A percentile compares a stretch with the other conserved stretches of the same genome.
Evolutionary conservation across 345 rosid species (phyloP).

Genomic region (Pelargonium nanum): DNA sequence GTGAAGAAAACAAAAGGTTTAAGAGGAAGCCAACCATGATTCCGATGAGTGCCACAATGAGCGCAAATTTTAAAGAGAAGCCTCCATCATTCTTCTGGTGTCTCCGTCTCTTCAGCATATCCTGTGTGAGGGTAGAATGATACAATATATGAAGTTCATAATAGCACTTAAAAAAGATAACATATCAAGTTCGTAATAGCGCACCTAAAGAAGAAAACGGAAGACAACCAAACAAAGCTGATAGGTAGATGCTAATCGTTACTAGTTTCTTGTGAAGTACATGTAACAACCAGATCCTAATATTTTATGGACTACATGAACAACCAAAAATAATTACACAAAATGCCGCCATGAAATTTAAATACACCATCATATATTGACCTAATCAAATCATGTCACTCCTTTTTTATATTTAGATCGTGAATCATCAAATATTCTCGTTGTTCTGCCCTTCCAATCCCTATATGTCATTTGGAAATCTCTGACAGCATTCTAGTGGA

Average conservation of each 20-base stretch:
- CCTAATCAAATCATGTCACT: neutral
- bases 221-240: neutral
- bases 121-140: constrained; percentile 29
- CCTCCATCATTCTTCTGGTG: constrained; percentile 39
- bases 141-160: neutral
- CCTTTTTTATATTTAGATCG: neutral
- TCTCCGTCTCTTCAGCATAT: constrained; percentile 57
- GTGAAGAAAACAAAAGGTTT: constrained; percentile 54
- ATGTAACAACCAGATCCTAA: too few relatives aligned
- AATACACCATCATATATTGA: neutral
- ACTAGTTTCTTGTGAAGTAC: neutral
- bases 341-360: too few relatives aligned
- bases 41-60: constrained; percentile 68
- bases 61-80: constrained; percentile 64
- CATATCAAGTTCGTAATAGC: neutral
- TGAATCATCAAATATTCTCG: neutral
- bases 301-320: too few relatives aligned
- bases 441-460: neutral
- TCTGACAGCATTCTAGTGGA: neutral
- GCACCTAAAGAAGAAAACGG: neutral
- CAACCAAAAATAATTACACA: too few relatives aligned
- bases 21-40: constrained; percentile 65
- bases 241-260: neutral
- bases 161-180: neutral
- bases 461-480: neutral